phyloP scores from a whole-genome alignment of 2,329 filamentous ascomycete genomes.

The Paecilomyces dactylethromorphus region DNA sequence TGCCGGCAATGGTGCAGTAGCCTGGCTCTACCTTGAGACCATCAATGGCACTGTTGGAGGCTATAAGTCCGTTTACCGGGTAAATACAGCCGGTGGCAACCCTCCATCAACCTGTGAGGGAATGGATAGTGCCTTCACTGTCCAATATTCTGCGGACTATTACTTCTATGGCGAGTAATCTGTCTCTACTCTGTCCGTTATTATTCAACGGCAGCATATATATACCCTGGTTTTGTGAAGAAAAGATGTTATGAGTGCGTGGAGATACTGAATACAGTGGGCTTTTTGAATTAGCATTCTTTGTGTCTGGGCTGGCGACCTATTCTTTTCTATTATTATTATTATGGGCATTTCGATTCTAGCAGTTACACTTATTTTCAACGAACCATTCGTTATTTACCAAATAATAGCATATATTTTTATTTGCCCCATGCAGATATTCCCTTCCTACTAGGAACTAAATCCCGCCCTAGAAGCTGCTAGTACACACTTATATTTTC shows the following conservation, averaged over 20 bases:
- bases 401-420: neutral
- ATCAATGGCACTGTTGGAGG: slow-evolving; percentile 52
- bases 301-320: neutral
- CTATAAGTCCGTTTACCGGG: slow-evolving; percentile 71
- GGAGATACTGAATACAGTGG: too few species aligned
- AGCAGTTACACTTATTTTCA: neutral
- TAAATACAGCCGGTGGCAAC: slow-evolving; percentile 76
- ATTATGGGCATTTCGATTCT: neutral
- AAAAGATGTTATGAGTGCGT: too few species aligned
- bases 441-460: too few species aligned
- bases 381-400: neutral
- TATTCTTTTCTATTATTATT: slow-evolving; percentile 2
- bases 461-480: too few species aligned
- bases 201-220: neutral
- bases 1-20: slow-evolving; percentile 60
- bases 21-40: slow-evolving; percentile 67
- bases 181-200: neutral
- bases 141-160: slow-evolving; percentile 79
- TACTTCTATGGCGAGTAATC: slow-evolving; percentile 47
- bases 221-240: neutral
- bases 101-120: slow-evolving; percentile 67
- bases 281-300: neutral
- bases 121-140: slow-evolving; percentile 56
- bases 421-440: neutral
- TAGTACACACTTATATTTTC: too few species aligned